Evolutionary conservation across 306 rosid species (phyloP).

Genomic region (Cicer judaicum): DNA sequence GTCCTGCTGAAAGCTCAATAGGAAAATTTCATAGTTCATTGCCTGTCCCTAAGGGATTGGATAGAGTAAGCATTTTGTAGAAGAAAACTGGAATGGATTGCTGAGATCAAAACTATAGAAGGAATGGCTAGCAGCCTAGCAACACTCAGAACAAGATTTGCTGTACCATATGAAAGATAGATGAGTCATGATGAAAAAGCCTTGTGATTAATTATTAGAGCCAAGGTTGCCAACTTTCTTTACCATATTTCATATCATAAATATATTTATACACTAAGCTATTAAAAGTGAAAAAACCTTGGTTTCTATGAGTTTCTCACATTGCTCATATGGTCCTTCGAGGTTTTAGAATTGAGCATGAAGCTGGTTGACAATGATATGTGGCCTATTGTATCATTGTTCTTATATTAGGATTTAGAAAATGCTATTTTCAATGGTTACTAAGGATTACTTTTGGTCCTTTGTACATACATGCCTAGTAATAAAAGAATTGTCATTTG

Average conservation of each 20-base stretch:
- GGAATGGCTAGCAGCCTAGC: conserved; percentile 37
- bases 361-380: conserved; percentile 38
- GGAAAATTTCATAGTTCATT: conserved; percentile 37
- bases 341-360: conserved; percentile 38
- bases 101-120: conserved; percentile 42
- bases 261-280: conserved; percentile 28
- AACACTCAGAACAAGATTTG: conserved; percentile 34
- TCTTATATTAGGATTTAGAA: conserved; percentile 26
- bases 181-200: conserved; percentile 16
- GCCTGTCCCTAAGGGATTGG: conserved; percentile 46
- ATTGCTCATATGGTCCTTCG: conserved; percentile 39
- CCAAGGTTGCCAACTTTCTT: conserved; percentile 34
- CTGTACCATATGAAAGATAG: conserved; percentile 33
- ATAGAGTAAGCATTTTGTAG: conserved; percentile 38
- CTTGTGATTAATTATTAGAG: conserved; percentile 12
- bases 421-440: conserved; percentile 34
- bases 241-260: conserved; percentile 25
- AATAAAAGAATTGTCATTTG: conserved; percentile 46
- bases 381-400: conserved; percentile 39
- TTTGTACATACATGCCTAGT: conserved; percentile 51
- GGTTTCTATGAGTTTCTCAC: conserved; percentile 45
- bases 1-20: conserved; percentile 66
- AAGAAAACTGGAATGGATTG: conserved; percentile 34
- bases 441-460: conserved; percentile 42
- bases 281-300: conserved; percentile 45